A percentile compares a stretch with the other conserved stretches of the same genome.
Conservation (phyloP, 2,329 filamentous ascomycete genomes). For the Blastomyces silverae region DNA sequence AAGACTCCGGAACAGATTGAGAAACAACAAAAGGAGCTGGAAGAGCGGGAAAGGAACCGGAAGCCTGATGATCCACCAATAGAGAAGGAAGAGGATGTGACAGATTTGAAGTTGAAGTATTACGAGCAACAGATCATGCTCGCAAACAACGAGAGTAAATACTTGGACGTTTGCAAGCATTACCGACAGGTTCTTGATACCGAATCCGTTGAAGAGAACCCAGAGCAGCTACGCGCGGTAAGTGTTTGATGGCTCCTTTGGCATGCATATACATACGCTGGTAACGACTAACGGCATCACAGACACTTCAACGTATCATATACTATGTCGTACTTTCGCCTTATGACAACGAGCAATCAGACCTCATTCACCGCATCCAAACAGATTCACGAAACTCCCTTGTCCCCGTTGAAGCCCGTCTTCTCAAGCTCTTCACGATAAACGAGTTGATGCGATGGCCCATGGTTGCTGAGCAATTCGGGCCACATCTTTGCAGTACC, state of each 20-base stretch:
- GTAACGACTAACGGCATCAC: slow-evolving; percentile 14
- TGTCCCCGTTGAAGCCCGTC: slow-evolving; percentile 71
- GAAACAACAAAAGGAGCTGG: slow-evolving; percentile 80
- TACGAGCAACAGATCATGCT: slow-evolving; percentile 96
- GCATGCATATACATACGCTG: slow-evolving; percentile 5
- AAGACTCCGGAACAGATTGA: slow-evolving; percentile 83
- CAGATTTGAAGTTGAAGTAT: slow-evolving; percentile 89
- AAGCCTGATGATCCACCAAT: slow-evolving; percentile 70
- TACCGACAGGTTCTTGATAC: slow-evolving; percentile 96
- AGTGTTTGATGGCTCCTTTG: slow-evolving; percentile 31
- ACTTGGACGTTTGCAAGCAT: slow-evolving; percentile 95
- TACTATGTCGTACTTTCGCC: slow-evolving; percentile 96
- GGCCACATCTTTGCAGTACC: slow-evolving; percentile 75
- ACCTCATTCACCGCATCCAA: slow-evolving; percentile 88
- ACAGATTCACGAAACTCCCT: slow-evolving; percentile 73
- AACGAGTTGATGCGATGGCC: slow-evolving; percentile 98
- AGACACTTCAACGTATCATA: slow-evolving; percentile 90
- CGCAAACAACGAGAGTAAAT: slow-evolving; percentile 95
- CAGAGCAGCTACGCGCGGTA: slow-evolving; percentile 77
- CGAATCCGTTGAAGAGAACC: slow-evolving; percentile 85
- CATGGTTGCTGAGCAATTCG: slow-evolving; percentile 80
- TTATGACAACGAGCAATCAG: slow-evolving; percentile 97
- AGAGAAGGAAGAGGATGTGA: slow-evolving; percentile 79
- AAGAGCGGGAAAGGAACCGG: slow-evolving; percentile 66
- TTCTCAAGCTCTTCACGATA: slow-evolving; percentile 90